Evolutionary conservation across 2,329 filamentous ascomycete species (phyloP).

Genomic region (Calycina marina): DNA sequence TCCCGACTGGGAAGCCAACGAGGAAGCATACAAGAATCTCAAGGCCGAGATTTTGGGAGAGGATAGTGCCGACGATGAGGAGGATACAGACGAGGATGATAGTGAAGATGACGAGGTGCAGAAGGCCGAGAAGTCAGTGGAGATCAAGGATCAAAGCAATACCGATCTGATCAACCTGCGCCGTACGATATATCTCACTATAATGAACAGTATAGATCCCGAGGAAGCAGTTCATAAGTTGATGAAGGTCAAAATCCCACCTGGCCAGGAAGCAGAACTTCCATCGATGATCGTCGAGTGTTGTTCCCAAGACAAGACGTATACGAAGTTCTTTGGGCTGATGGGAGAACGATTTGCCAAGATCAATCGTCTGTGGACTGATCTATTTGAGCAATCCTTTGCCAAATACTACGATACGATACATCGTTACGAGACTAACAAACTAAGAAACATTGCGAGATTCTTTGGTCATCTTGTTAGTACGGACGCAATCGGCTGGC

Average conservation of each 20-base stretch:
- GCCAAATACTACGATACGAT: slow-evolving; percentile 93
- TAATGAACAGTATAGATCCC: slow-evolving; percentile 91
- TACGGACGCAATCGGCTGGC: slow-evolving; percentile 83
- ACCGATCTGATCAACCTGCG: slow-evolving; percentile 88
- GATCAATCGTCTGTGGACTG: slow-evolving; percentile 86
- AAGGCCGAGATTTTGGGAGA: slow-evolving; percentile 92
- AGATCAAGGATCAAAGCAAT: slow-evolving; percentile 97
- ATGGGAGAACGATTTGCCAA: slow-evolving; percentile 93
- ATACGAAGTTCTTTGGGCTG: slow-evolving; percentile 91
- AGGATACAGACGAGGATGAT: slow-evolving; percentile 54
- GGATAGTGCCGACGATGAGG: slow-evolving; percentile 74
- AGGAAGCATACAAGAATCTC: slow-evolving; percentile 76
- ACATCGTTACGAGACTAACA: slow-evolving; percentile 91
- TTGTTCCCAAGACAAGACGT: slow-evolving; percentile 91
- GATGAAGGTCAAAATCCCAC: slow-evolving; percentile 81
- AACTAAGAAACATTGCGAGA: slow-evolving; percentile 83
- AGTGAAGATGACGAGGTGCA: slow-evolving; percentile 59
- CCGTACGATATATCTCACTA: slow-evolving; percentile 89
- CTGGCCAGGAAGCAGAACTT: slow-evolving; percentile 76
- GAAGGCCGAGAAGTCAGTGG: slow-evolving; percentile 66
- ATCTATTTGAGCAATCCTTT: slow-evolving; percentile 83
- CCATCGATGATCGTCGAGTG: slow-evolving; percentile 97
- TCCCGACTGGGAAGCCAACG: slow-evolving; percentile 75
- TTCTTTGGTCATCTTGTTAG: slow-evolving; percentile 89
- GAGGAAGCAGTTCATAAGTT: slow-evolving; percentile 97